A percentile compares a stretch with the other conserved stretches of the same genome.
These are phyloP conservation scores for Scenedesmus sp. DNA, from an alignment of 163 green algal species.

Conservation along the genomic window DNA sequence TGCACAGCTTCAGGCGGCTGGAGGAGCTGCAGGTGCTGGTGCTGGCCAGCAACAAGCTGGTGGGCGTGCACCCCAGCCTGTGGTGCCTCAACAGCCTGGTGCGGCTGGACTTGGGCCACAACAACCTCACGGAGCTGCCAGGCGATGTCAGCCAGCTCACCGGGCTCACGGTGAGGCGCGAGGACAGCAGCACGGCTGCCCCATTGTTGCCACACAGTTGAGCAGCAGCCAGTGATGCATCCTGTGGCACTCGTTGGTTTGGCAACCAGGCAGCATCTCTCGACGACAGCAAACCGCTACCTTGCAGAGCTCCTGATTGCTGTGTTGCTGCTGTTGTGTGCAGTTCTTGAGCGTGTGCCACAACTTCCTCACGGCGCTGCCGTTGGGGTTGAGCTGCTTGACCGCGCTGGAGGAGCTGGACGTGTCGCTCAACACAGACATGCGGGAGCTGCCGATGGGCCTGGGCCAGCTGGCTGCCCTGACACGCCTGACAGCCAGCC, in stretches of 20 bases:
- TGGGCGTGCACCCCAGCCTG: conserved; percentile 44
- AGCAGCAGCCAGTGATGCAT: background rate
- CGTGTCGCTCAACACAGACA: conserved; percentile 50
- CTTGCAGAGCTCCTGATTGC: background rate
- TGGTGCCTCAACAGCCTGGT: conserved; percentile 39
- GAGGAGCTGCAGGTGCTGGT: conserved; percentile 33
- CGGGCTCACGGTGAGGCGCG: conserved; percentile 32
- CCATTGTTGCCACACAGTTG: no score
- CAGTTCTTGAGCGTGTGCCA: conserved; percentile 49
- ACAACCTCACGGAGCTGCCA: conserved; percentile 40
- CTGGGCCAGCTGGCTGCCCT: conserved; percentile 36
- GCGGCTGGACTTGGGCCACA: conserved; percentile 51
- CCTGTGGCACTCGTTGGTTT: background rate
- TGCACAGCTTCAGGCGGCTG: conserved; percentile 35
- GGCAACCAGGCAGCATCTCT: background rate
- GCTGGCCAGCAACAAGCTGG: conserved; percentile 52
- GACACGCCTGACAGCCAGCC: conserved; percentile 30
- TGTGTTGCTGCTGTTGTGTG: background rate
- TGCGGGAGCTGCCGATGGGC: conserved; percentile 50
- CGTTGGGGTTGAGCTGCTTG: conserved; percentile 26
- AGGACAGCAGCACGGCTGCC: no score
- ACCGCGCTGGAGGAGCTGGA: conserved; percentile 43
- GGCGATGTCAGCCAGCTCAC: conserved; percentile 25
- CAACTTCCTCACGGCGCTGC: conserved; percentile 46
- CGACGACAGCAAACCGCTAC: background rate